These are phyloP conservation scores for Apiotrichum gamsii DNA, from an alignment of 1,284 basidiomycete genomes.

Conservation along the genomic window DNA sequence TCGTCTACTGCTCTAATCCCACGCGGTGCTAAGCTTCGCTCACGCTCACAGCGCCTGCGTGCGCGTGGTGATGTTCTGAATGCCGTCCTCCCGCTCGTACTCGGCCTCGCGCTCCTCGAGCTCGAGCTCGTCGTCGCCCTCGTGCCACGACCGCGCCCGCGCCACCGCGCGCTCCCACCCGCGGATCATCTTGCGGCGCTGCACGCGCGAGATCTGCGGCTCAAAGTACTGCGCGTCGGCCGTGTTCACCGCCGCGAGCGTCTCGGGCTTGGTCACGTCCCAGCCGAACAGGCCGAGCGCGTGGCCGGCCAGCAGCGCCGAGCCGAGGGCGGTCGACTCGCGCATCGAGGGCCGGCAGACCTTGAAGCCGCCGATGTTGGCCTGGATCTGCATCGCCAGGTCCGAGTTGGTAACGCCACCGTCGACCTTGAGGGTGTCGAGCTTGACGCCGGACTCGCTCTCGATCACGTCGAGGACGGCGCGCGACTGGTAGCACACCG, in stretches of 20 bases:
- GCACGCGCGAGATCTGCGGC: slow-evolving; percentile 55
- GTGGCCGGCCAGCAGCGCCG: slow-evolving; percentile 87
- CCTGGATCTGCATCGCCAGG: slow-evolving; percentile 85
- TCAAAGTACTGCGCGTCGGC: slow-evolving; percentile 68
- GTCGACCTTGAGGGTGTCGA: slow-evolving; percentile 83
- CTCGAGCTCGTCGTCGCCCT: slow-evolving; percentile 13
- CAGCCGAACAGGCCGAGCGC: slow-evolving; percentile 89
- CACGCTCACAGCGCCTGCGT: too few species aligned
- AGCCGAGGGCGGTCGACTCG: slow-evolving; percentile 94
- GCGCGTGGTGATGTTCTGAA: not conserved
- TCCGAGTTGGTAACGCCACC: slow-evolving; percentile 80
- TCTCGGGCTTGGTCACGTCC: slow-evolving; percentile 79
- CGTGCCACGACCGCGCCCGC: slow-evolving; percentile 65
- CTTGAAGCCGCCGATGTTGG: slow-evolving; percentile 85
- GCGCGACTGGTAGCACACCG: slow-evolving; percentile 68
- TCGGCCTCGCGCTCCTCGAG: slow-evolving; percentile 18
- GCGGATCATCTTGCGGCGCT: slow-evolving; percentile 60
- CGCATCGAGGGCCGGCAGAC: slow-evolving; percentile 92
- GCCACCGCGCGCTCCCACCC: slow-evolving; percentile 82
- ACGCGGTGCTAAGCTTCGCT: too few species aligned
- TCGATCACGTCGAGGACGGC: slow-evolving; percentile 84
- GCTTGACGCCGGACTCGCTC: slow-evolving; percentile 49
- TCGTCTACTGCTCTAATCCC: too few species aligned
- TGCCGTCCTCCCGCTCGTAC: slow-evolving; percentile 14
- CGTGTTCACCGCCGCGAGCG: slow-evolving; percentile 81